Base-by-base conservation (phyloP, 1,284 basidiomycete genomes). In the Wolfiporia cocos region DNA sequence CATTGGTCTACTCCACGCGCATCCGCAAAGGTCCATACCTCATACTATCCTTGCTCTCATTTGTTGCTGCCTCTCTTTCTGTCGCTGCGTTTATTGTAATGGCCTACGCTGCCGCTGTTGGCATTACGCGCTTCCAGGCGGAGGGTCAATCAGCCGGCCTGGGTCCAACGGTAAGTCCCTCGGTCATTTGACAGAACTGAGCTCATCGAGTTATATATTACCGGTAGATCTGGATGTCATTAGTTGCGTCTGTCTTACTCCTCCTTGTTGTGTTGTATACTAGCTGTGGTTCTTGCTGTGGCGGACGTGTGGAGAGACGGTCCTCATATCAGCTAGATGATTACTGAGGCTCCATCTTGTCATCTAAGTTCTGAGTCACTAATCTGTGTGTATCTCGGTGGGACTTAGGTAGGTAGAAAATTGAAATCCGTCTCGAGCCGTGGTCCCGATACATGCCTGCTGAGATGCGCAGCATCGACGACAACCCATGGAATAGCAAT, bases 211-310 rank as follows among this genome's bases (percentile, higher is more conserved):
- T 18, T 7, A 7, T 9, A 10, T 36, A 18, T 36, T 6, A 10
- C 10, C 10, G 7, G n/a, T 15, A 64, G 62, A 40, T 56, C 22
- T 64, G 62, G 62, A 57, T 64, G 44, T 49, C 58, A 5, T 39
- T 62, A 10, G 59, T 45, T 7, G 61, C 61, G 11, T 53, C 49
- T 1, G 53, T 50, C 20, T 28, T 55, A 0, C 51, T 58, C 14
- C 28, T 57, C 5, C 26, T 55, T 12, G 46, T 59, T 19, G 49
- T 55, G 18, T 32, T 61, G 29, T 56, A 57, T 30, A 50, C 61
- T 6, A 57, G 60, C 4, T 64, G 62, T 37, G 58, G 56, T 9
- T 55, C 54, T 9, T 54, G 56, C 37, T 47, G 51, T 39, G 50
- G 56, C 43, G 57, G 60, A 9, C 53, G 55, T n/a, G n/a, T n/a